Conservation (phyloP, 2,329 filamentous ascomycete species). For the Cucurbitaria berberidis region DNA sequence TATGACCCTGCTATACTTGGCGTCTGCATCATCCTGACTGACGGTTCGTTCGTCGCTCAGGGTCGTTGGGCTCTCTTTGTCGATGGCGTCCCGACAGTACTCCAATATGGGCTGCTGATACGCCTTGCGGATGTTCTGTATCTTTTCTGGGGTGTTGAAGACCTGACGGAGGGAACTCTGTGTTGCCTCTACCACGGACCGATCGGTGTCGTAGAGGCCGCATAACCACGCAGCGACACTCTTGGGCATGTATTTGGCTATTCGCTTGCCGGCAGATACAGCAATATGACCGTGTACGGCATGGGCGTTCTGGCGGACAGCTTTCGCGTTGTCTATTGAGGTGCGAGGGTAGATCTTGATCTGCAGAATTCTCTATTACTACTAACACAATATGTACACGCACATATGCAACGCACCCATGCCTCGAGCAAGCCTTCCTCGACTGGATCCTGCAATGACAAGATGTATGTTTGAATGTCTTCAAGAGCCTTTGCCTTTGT, state of each 20-base stretch:
- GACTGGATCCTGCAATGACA: conserved; percentile 65
- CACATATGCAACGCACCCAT: conserved; percentile 69
- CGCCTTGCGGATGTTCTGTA: conserved; percentile 75
- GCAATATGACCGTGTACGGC: conserved; percentile 70
- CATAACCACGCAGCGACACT: conserved; percentile 90
- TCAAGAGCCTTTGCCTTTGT: conserved; percentile 92
- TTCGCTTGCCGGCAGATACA: conserved; percentile 72
- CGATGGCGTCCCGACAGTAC: conserved; percentile 78
- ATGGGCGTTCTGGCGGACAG: conserved; percentile 88
- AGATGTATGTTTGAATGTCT: conserved; percentile 73
- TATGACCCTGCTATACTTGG: conserved; percentile 84
- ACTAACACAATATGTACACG: conserved; percentile 44
- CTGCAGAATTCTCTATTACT: conserved; percentile 57
- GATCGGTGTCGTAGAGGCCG: conserved; percentile 85
- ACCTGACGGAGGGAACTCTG: conserved; percentile 76
- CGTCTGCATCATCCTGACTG: conserved; percentile 80
- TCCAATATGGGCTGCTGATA: conserved; percentile 83
- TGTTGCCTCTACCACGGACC: conserved; percentile 75
- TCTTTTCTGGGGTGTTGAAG: conserved; percentile 80
- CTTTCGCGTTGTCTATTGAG: conserved; percentile 86
- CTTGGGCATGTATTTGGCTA: conserved; percentile 78
- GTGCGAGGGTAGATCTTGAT: conserved; percentile 84
- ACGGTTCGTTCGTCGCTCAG: conserved; percentile 89
- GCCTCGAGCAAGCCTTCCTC: conserved; percentile 86
- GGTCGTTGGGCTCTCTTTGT: conserved; percentile 77